Evolutionary conservation across 371 early-diverging fungal species (phyloP).

Genomic region (Mortierella sp.): DNA sequence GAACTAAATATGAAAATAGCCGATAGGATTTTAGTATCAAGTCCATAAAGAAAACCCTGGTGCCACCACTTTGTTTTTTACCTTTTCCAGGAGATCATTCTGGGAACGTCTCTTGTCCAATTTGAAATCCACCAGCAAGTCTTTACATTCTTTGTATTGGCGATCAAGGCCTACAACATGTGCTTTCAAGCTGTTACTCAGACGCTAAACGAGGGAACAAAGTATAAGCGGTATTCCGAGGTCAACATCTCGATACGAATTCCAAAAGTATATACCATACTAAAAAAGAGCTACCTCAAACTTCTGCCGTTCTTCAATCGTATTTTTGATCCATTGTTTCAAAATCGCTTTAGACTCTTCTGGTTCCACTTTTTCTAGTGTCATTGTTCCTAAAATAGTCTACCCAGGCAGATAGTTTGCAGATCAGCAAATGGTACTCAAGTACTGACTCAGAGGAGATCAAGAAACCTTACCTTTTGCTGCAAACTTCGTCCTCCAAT

Average conservation of each 20-base stretch:
- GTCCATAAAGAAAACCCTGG: no score
- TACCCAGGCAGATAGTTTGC: neutral
- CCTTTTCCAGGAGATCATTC: constrained; percentile 43
- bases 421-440: no score
- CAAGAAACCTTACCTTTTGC: constrained; percentile 21
- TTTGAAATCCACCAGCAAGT: constrained; percentile 20
- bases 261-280: neutral
- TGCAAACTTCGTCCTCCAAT: constrained; percentile 18
- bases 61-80: no score
- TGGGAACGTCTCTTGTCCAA: constrained; percentile 18
- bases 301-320: constrained; percentile 35
- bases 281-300: constrained; percentile 9
- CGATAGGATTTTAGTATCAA: neutral
- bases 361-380: constrained; percentile 15
- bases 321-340: constrained; percentile 38
- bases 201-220: neutral
- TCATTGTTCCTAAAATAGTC: constrained; percentile 43
- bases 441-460: neutral
- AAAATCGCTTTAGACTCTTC: constrained; percentile 32
- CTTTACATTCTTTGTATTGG: constrained; percentile 31
- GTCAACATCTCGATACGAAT: neutral
- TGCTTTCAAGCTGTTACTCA: constrained; percentile 23
- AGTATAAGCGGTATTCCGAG: neutral
- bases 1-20: constrained; percentile 13
- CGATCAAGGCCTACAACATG: constrained; percentile 14